Evolutionary conservation across 2,329 filamentous ascomycete genomes (phyloP), one percentile per base, ranked within the genome.

Genomic region (Fusarium guadeloupense): DNA sequence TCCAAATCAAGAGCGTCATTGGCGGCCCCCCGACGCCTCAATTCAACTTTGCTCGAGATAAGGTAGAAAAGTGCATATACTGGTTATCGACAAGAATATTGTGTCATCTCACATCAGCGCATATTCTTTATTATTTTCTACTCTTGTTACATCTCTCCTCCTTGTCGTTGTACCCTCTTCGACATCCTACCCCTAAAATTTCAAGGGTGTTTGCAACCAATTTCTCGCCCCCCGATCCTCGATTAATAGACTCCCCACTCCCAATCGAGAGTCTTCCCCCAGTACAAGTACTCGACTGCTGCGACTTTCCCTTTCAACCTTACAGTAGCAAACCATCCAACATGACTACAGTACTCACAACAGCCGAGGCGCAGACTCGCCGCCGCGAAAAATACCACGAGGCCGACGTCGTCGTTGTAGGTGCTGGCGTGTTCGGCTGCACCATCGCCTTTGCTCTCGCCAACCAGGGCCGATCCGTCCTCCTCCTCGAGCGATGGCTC

Each of bases 371-470:
- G 67, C 77, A 78, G 55, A 74, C 75, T 60, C 76, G 82, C 63
- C 81, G 85, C 58, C 81, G 85, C 64, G 74, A 79, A 42, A 74
- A 78, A 52, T 80, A 85, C 73, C 86, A 88, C 72, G 85, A 89
- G 71, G 86, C 85, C 61, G 95, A 99, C 71, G 88, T 97, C 30
- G 91, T 98, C 35, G 89, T 99, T 46, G 89, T 99, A 31, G 95
- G 95, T 65, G 95, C 92, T 4, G 95, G 95, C 50, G 84, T 98
- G 54, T 86, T 97, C 62, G 95, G 95, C 34, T 96, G 92, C 75
- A 91, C 93, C 17, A 81, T 93, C 19, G 94, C 95, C 16, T 90
- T 89, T 62, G 87, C 94, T 19, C 83, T 98, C 39, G 93, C 91
- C 55, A 89, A 90, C 69, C 95, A 98, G 78, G 93, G 93, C 48